Evolutionary conservation across 768 basidiomycete genomes (phyloP), one percentile per base, ranked within the genome.

Genomic region (Leccinum disarticulatum): DNA sequence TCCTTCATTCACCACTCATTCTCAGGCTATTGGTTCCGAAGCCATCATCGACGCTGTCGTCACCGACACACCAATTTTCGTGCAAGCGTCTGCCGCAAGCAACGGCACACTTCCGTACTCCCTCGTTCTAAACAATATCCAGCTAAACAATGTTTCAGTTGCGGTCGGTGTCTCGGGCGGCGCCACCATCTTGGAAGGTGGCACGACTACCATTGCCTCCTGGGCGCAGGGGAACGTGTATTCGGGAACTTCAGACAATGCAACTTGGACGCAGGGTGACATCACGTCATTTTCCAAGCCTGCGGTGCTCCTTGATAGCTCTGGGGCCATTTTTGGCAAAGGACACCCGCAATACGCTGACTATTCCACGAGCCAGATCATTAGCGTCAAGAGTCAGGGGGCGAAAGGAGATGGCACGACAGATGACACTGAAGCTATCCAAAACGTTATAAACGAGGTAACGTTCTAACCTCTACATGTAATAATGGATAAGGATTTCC

Each of bases 221-320:
- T 92, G 90, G 91, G 88, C 75, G 4, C 89, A 92, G 71, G 91
- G 91, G 41, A 83, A 91, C 64, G 76, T 86, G 14, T 92, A 81
- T 71, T 76, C 73, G 0, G 89, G 89, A 31, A 79, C 80, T 4
- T 77, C 74, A 49, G 60, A 76, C 1, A 69, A 71, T 3, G 75
- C 74, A 4, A 69, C 60, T 17, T 91, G 85, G 71, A 77, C 73
- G 0, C 81, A 89, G 69, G 79, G 76, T 1, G 68, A 72, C 36
- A 78, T 90, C 33, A 60, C 71, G 1, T 70, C 75, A 0, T 73
- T 81, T 0, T 69, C 69, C 54, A 91, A 91, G 68, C 80, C 87
- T 2, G 65, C 78, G 0, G 73, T 69, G 50, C 73, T 93, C 31
- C 74, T 91, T 6, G 85, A 87, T 59, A 67, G 77, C 55, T 64